phyloP scores from a whole-genome alignment of 495 filamentous ascomycete species.

The Parathielavia appendiculata region DNA sequence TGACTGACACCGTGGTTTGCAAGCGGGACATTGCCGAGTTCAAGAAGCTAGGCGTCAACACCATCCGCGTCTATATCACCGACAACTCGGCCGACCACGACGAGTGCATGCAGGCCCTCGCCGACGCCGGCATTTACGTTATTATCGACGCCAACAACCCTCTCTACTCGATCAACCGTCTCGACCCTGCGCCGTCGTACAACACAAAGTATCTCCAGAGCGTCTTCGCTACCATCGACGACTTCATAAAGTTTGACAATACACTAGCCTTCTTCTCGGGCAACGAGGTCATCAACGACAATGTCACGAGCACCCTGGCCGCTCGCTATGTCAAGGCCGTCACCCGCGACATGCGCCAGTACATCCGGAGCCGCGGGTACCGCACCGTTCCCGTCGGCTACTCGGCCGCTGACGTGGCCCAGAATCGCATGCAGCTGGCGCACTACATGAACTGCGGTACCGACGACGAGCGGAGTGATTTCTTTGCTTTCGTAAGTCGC shows the following conservation, averaged over 20 bases:
- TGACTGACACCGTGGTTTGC: conserved; percentile 67
- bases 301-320: conserved; percentile 28
- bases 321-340: conserved; percentile 78
- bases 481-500: conserved; percentile 73
- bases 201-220: not conserved
- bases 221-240: conserved; percentile 46
- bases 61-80: conserved; percentile 80
- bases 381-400: conserved; percentile 75
- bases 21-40: conserved; percentile 65
- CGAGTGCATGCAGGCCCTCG: conserved; percentile 63
- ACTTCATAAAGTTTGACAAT: conserved; percentile 69
- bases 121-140: conserved; percentile 66
- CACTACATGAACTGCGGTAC: conserved; percentile 72
- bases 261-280: conserved; percentile 70
- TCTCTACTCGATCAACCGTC: not conserved
- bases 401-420: conserved; percentile 70
- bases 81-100: conserved; percentile 54
- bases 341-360: conserved; percentile 68
- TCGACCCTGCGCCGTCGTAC: not conserved
- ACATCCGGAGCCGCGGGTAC: conserved; percentile 64
- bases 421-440: conserved; percentile 71
- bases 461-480: conserved; percentile 81
- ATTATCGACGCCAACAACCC: conserved; percentile 38
- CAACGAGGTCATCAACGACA: conserved; percentile 66
- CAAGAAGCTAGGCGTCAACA: conserved; percentile 68